Percentiles rank a stretch among this genome's conserved stretches.
phyloP scores from a whole-genome alignment of 352 stramenopile genomes.

The Globisporangium canariense region DNA sequence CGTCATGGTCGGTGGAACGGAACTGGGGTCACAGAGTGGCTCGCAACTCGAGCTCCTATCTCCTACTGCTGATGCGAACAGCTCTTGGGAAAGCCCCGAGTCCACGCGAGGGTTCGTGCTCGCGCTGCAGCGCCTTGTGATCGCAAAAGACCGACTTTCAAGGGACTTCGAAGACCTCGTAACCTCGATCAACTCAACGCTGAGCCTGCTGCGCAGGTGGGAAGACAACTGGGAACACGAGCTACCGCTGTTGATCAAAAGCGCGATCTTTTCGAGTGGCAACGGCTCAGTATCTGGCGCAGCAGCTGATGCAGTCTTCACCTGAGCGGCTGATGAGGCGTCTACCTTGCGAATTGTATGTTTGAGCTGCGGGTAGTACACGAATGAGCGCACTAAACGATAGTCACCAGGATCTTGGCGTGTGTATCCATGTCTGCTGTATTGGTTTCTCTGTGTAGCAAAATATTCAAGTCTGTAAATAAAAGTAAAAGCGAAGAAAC shows the following conservation, averaged over 20 bases:
- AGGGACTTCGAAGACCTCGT: background rate
- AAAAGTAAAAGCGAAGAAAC: background rate
- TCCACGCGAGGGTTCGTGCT: background rate
- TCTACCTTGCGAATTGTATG: background rate
- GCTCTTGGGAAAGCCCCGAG: background rate
- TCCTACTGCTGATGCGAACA: background rate
- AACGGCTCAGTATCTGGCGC: background rate
- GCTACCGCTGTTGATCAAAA: background rate
- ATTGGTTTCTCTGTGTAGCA: background rate
- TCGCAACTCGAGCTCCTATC: background rate
- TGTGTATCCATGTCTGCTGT: background rate
- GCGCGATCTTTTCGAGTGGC: background rate
- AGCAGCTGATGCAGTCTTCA: background rate
- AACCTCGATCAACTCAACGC: background rate
- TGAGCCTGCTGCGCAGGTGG: slow-evolving; percentile 3
- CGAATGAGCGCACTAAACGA: background rate
- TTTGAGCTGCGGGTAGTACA: background rate
- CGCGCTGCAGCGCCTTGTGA: background rate
- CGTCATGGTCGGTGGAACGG: background rate
- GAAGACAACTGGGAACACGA: background rate
- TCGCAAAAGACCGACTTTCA: background rate
- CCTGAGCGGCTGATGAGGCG: background rate
- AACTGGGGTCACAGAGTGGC: background rate
- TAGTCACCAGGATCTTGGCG: background rate
- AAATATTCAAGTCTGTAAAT: background rate